Evolutionary conservation across 495 filamentous ascomycete species (phyloP).

Genomic region (Lentithecium fluviatile): DNA sequence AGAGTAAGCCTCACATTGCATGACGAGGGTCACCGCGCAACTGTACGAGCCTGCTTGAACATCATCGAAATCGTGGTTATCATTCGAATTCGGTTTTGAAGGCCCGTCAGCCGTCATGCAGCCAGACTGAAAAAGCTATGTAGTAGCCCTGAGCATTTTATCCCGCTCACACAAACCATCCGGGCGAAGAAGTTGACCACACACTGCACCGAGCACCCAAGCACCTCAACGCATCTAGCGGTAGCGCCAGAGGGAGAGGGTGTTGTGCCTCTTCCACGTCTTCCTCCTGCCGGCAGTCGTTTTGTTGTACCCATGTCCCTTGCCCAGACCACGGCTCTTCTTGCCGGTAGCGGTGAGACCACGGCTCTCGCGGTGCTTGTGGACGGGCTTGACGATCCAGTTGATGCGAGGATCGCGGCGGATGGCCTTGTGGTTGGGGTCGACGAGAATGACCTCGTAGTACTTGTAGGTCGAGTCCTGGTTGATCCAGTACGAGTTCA

Average conservation of each 20-base stretch:
- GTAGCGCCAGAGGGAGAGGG: slow-evolving; percentile 90
- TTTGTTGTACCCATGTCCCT: slow-evolving; percentile 98
- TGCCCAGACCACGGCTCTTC: slow-evolving; percentile 97
- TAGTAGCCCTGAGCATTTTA: slow-evolving; percentile 9
- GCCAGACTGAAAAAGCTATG: slow-evolving; percentile 6
- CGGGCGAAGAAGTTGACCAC: slow-evolving; percentile 8
- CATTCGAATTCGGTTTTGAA: slow-evolving; percentile 13
- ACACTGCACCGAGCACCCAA: slow-evolving; percentile 5
- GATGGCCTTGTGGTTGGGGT: slow-evolving; percentile 99
- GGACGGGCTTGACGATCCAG: slow-evolving; percentile 99
- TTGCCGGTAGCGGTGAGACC: slow-evolving; percentile 98
- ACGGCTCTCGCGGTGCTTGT: slow-evolving; percentile 98
- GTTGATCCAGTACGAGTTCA: slow-evolving; percentile 99
- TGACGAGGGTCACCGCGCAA: too few species aligned
- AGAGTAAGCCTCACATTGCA: too few species aligned
- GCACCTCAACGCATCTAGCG: slow-evolving; percentile 46
- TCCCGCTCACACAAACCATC: slow-evolving; percentile 20
- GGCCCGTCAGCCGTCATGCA: background rate
- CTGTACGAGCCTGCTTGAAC: too few species aligned
- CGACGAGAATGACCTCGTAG: slow-evolving; percentile 99
- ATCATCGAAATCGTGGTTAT: too few species aligned
- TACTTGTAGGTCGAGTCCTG: slow-evolving; percentile 99
- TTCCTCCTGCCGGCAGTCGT: slow-evolving; percentile 90
- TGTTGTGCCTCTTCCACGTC: slow-evolving; percentile 99
- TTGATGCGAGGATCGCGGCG: slow-evolving; percentile 98